Conservation (phyloP, 495 filamentous ascomycete species). For the Elasticomyces elasticus region DNA sequence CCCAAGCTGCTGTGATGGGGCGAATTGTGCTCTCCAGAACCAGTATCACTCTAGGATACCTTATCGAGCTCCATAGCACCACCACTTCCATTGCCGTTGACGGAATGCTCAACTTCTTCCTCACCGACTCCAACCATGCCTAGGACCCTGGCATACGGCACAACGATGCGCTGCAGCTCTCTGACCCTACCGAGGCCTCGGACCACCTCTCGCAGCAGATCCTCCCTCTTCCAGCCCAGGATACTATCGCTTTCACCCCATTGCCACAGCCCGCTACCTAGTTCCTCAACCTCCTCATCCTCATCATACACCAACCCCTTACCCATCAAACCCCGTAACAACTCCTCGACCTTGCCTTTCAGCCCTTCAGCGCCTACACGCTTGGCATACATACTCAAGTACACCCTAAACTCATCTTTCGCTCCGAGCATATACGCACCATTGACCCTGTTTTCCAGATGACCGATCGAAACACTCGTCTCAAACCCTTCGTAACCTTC, state of each 20-base stretch:
- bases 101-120: no score
- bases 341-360: constrained; percentile 80
- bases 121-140: constrained; percentile 5
- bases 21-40: no score
- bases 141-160: constrained; percentile 22
- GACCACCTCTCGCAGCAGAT: constrained; percentile 78
- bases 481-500: constrained; percentile 93
- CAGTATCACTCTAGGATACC: no score
- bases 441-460: constrained; percentile 89
- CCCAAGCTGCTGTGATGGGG: no score
- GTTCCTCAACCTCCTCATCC: constrained; percentile 39
- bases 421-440: constrained; percentile 77
- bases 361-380: constrained; percentile 83
- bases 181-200: constrained; percentile 59
- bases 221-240: constrained; percentile 81
- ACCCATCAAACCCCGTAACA: constrained; percentile 69
- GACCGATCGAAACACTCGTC: constrained; percentile 79
- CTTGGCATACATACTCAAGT: constrained; percentile 93
- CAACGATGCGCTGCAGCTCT: constrained; percentile 22
- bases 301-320: constrained; percentile 41
- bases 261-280: constrained; percentile 48
- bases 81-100: no score
- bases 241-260: constrained; percentile 56
- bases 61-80: no score
- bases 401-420: constrained; percentile 80